Evolutionary conservation across 352 stramenopile genomes (phyloP).

Genomic region (Phytophthora capsici): DNA sequence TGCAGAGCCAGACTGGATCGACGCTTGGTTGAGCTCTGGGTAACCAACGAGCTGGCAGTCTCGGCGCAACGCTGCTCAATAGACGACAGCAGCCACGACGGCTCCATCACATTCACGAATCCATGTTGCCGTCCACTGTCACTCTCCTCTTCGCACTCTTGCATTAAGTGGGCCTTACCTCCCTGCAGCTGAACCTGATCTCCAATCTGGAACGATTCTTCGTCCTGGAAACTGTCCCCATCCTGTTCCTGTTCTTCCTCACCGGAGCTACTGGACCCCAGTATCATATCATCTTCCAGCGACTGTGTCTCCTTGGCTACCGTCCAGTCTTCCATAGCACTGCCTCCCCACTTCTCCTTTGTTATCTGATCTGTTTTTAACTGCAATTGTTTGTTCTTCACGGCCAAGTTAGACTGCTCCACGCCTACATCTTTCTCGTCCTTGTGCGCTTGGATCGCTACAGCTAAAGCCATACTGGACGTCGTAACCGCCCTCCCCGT

Average conservation of each 20-base stretch:
- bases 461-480: constrained; percentile 68
- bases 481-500: constrained; percentile 43
- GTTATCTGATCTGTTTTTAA: constrained; percentile 9
- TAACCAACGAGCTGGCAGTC: constrained; percentile 39
- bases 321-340: constrained; percentile 21
- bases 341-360: constrained; percentile 12
- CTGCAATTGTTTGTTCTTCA: constrained; percentile 12
- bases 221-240: too few species aligned
- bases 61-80: constrained; percentile 66
- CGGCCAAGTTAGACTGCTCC: constrained; percentile 13
- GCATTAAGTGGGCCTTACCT: constrained; percentile 6
- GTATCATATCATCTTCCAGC: not conserved
- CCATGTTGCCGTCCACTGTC: constrained; percentile 29
- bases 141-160: constrained; percentile 2
- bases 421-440: constrained; percentile 16
- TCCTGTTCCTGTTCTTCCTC: not conserved
- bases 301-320: not conserved
- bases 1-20: constrained; percentile 28
- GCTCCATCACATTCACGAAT: constrained; percentile 81
- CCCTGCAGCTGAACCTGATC: constrained; percentile 1
- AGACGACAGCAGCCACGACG: constrained; percentile 74
- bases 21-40: constrained; percentile 21
- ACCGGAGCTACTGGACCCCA: not conserved
- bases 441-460: constrained; percentile 52
- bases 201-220: not conserved